Conservation (phyloP, 2,329 filamentous ascomycete species). For the Sclerotinia subarctica region DNA sequence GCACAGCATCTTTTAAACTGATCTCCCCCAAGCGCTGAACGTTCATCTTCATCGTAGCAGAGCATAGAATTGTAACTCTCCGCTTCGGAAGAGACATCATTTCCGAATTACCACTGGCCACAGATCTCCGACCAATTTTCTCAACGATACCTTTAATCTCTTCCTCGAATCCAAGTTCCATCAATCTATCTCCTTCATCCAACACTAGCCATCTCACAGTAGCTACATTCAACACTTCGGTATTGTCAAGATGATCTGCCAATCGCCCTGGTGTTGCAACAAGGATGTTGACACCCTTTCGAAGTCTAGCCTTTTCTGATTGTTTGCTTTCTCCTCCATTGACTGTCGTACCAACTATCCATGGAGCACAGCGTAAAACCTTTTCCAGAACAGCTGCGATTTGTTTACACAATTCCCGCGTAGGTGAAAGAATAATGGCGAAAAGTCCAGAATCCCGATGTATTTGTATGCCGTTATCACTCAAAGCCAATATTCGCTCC, state of each 20-base stretch:
- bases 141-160: constrained; percentile 85
- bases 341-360: constrained; percentile 88
- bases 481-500: constrained; percentile 78
- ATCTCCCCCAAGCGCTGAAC: constrained; percentile 93
- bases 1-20: constrained; percentile 86
- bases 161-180: constrained; percentile 96
- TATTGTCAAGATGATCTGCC: constrained; percentile 89
- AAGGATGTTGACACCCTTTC: constrained; percentile 93
- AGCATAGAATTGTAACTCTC: constrained; percentile 86
- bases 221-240: constrained; percentile 80
- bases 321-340: constrained; percentile 68
- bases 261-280: constrained; percentile 91
- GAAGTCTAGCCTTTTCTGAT: constrained; percentile 85
- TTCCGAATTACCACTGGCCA: constrained; percentile 55
- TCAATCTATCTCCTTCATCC: constrained; percentile 94
- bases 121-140: constrained; percentile 66
- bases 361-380: constrained; percentile 82
- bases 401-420: constrained; percentile 90
- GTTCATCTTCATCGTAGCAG: constrained; percentile 96
- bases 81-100: constrained; percentile 66
- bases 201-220: constrained; percentile 91
- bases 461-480: constrained; percentile 56
- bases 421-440: constrained; percentile 90
- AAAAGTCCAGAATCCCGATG: constrained; percentile 87
- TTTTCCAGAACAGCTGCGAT: constrained; percentile 84